phyloP scores from a whole-genome alignment of 768 basidiomycete species.

The Russula abietina region DNA sequence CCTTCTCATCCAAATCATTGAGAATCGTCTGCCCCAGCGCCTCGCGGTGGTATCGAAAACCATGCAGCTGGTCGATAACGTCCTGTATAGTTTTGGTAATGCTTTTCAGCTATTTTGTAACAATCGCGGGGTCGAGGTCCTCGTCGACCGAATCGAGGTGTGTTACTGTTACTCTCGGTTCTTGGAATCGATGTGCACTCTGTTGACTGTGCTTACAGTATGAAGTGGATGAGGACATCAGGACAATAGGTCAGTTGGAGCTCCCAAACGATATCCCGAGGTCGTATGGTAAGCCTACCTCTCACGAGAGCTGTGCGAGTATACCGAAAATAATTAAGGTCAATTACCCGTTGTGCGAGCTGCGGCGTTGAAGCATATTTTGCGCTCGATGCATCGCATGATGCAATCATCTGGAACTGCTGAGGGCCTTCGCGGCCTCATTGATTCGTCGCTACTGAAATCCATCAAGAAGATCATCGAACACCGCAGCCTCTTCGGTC shows the following conservation, averaged over 20 bases:
- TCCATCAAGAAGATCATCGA: conserved; percentile 87
- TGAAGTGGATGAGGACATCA: conserved; percentile 31
- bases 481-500: conserved; percentile 76
- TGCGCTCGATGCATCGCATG: conserved; percentile 93
- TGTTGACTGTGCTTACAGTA: conserved; percentile 26
- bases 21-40: conserved; percentile 63
- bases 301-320: neutral
- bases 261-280: conserved; percentile 41
- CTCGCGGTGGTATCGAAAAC: conserved; percentile 80
- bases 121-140: conserved; percentile 73
- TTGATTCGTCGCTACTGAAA: conserved; percentile 80
- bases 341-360: conserved; percentile 69
- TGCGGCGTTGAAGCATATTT: conserved; percentile 80
- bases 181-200: neutral
- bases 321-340: conserved; percentile 36
- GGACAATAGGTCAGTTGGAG: conserved; percentile 47
- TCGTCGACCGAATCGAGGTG: conserved; percentile 87
- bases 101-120: conserved; percentile 85
- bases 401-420: conserved; percentile 94
- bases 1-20: conserved; percentile 81
- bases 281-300: conserved; percentile 43
- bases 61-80: conserved; percentile 87
- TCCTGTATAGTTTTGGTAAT: conserved; percentile 83
- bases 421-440: conserved; percentile 89
- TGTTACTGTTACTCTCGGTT: conserved; percentile 30